Conservation (phyloP, 495 filamentous ascomycete species). For the Penicillium subrubescens region DNA sequence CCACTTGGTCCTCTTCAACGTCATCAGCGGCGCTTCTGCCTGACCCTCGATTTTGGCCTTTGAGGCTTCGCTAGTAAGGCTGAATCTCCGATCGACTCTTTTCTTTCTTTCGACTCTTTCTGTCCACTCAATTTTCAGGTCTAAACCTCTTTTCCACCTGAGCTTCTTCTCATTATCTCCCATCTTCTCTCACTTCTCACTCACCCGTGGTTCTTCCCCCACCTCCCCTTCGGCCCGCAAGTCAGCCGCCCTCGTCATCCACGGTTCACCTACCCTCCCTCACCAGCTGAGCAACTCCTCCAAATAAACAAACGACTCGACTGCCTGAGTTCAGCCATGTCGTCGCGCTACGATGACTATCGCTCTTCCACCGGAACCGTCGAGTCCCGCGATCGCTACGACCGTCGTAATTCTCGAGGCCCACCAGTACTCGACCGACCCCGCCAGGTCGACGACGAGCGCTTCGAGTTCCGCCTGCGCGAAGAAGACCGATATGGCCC, state of each 20-base stretch:
- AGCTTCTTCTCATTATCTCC: neutral
- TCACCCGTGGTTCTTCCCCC: slow-evolving; percentile 25
- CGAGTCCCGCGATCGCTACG: slow-evolving; percentile 49
- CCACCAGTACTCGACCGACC: slow-evolving; percentile 47
- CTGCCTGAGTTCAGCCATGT: slow-evolving; percentile 36
- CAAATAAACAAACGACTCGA: neutral
- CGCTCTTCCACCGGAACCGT: slow-evolving; percentile 44
- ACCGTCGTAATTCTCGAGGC: slow-evolving; percentile 47
- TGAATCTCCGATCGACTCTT: neutral
- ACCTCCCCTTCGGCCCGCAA: slow-evolving; percentile 26
- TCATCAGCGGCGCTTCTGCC: slow-evolving; percentile 24
- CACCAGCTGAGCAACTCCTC: slow-evolving; percentile 11
- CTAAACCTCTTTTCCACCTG: neutral
- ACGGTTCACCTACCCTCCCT: slow-evolving; percentile 26
- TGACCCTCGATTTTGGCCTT: slow-evolving; percentile 9
- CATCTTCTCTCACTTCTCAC: neutral
- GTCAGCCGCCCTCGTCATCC: slow-evolving; percentile 38
- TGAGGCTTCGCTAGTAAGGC: slow-evolving; percentile 4
- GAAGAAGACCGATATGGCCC: slow-evolving; percentile 60
- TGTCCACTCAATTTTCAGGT: slow-evolving; percentile 1
- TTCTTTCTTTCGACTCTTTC: slow-evolving; percentile 1
- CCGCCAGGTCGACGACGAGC: slow-evolving; percentile 49
- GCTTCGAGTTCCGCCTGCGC: slow-evolving; percentile 54
- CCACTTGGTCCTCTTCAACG: slow-evolving; percentile 11
- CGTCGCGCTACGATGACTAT: slow-evolving; percentile 52